Evolutionary conservation across 305 asterid genomes (phyloP), one percentile per base, ranked within the genome.

Genomic region (Solanum hybrid): DNA sequence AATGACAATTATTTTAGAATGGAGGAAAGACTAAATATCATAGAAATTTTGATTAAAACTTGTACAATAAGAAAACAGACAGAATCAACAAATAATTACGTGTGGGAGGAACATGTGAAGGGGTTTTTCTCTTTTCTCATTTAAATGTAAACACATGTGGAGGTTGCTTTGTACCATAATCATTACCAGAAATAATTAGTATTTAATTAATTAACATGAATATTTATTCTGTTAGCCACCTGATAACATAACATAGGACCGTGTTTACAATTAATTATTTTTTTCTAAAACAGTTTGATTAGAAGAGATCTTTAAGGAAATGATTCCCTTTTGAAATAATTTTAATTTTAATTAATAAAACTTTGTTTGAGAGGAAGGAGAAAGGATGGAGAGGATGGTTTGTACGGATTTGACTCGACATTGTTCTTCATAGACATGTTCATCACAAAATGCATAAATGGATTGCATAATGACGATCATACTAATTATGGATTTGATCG

Each of bases 381-480:
- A 91, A 91, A 88, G 90, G 93, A 92, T 84, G 92, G 92, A 91
- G 90, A 85, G 45, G 73, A 82, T 86, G 31, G 32, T 38, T 73
- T 82, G 96, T 94, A 93, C 94, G 94, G 95, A 91, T 84, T 90
- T 91, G 94, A 93, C 96, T 93, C 91, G 92, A 91, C 94, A 92
- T 73, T 85, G 29, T 88, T 89, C 93, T 56, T 56, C 10, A 56
- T 56, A 56, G n/a, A 17, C 69, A 56, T 56, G 69, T 64, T 64
- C 72, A 64, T 64, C 72, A 56, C 24, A 56, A 56, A 56, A 56
- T 56, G 69, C 69, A 51, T 51, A 51, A 4, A 26, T 82, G 24
- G n/a, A 86, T 14, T 26, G 8, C 51, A 37, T 66, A n/a, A 72
- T 66, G 76, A 24, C 10, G 10, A 56, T 56, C 69, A 56, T 69